Evolutionary conservation across 176 grass and related monocot genomes (phyloP).

Genomic region (Urochloa ruziziensis): DNA sequence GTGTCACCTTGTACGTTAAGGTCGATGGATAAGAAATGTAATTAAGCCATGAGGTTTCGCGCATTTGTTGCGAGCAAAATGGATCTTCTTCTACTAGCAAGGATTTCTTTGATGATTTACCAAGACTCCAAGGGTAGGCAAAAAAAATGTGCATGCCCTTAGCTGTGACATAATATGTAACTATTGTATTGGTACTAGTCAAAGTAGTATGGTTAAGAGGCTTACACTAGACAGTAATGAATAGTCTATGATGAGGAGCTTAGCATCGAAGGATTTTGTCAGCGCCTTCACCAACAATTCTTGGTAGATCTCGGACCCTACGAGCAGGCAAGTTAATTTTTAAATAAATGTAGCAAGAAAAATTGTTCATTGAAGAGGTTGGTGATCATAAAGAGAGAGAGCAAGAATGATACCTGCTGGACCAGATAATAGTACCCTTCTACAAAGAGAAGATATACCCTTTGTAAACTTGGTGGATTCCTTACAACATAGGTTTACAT

Average conservation of each 20-base stretch:
- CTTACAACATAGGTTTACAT: conserved; percentile 89
- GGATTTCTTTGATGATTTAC: not conserved
- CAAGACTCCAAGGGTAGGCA: not conserved
- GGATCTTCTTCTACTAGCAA: not conserved
- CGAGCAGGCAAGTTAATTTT: conserved; percentile 25
- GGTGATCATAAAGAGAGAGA: not conserved
- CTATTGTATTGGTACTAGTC: not conserved
- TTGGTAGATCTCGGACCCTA: conserved; percentile 97
- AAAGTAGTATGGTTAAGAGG: conserved; percentile 21
- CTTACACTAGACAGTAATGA: conserved; percentile 70
- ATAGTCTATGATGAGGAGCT: conserved; percentile 77
- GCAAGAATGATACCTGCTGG: conserved; percentile 63
- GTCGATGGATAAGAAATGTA: not conserved
- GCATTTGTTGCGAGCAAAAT: not conserved
- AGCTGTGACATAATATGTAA: not conserved
- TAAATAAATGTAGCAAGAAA: conserved; percentile 12
- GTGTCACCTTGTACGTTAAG: not conserved
- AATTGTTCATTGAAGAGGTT: not conserved
- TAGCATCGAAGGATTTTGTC: conserved; percentile 78
- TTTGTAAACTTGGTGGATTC: conserved; percentile 65
- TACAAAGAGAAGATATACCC: conserved; percentile 86
- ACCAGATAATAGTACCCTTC: conserved; percentile 85
- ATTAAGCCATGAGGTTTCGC: not conserved
- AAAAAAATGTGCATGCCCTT: not conserved
- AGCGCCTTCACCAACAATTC: conserved; percentile 86